phyloP scores from a whole-genome alignment of 2,329 filamentous ascomycete genomes.

The Fusarium robinianum region DNA sequence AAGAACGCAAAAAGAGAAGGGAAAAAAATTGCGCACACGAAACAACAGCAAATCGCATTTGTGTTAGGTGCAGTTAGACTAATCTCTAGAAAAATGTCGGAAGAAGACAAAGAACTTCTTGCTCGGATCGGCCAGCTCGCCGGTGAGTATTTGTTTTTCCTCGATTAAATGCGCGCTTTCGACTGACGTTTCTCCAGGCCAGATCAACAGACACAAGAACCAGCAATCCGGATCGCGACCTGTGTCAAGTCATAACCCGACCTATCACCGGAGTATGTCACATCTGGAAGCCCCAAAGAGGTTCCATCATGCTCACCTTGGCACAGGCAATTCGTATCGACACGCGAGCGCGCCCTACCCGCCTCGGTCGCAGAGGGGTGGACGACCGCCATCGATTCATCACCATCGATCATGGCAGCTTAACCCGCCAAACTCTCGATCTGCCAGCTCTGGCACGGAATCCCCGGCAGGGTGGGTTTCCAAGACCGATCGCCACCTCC shows the following conservation, averaged over 20 bases:
- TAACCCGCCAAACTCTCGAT: constrained; percentile 52
- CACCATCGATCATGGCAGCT: constrained; percentile 66
- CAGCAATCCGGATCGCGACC: constrained; percentile 54
- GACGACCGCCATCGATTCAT: constrained; percentile 44
- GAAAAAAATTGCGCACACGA: no score
- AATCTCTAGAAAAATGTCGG: constrained; percentile 45
- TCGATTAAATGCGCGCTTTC: constrained; percentile 14
- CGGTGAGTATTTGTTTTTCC: constrained; percentile 42
- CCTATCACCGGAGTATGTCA: constrained; percentile 45
- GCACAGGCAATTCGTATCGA: constrained; percentile 41
- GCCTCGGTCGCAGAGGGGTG: constrained; percentile 42
- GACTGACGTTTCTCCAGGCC: constrained; percentile 55
- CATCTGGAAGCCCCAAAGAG: background rate
- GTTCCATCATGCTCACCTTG: constrained; percentile 10
- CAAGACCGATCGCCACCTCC: constrained; percentile 75
- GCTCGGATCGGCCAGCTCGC: constrained; percentile 58
- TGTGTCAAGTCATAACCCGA: constrained; percentile 33
- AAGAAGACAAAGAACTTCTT: constrained; percentile 58
- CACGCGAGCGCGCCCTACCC: constrained; percentile 42
- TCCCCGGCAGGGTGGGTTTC: constrained; percentile 62
- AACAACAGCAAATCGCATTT: no score
- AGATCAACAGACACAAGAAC: constrained; percentile 80
- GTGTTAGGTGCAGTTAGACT: background rate
- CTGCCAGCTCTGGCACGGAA: constrained; percentile 43
- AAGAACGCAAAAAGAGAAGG: no score